Evolutionary conservation across 495 filamentous ascomycete species (phyloP), one percentile per base, ranked within the genome.

Genomic region (Geopyxis carbonaria): DNA sequence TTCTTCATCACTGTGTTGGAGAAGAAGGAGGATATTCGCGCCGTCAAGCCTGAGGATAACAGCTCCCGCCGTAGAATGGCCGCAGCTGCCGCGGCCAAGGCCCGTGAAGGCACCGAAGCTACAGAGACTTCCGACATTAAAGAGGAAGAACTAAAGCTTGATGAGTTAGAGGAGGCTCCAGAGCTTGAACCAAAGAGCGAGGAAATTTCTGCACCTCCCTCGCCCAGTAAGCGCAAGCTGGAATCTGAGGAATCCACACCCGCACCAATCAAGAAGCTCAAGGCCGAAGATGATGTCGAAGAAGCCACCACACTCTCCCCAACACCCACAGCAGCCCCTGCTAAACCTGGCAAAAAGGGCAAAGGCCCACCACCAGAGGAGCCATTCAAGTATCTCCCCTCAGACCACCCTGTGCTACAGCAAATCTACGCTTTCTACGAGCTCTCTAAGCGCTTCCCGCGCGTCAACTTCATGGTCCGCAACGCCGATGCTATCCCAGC

Each of bases 1-100:
- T 99, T 99, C 67, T 99, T 95, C 63, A 93, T 99, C 53, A 72
- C 84, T 0, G 82, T 94, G 2, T 64, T 99, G 18, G 80, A 93
- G 61, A 99, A 99, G 67, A 72, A 70, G 46, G 65, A 67, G 5
- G 91, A 95, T 50, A 93, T 95, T 57, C 76, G 70, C 46, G 76
- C 82, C 2, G 45, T 55, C 21, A 80, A 77, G 60, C 30, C 45
- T 3, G 75, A 80, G 34, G 81, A 91, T 59, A 61, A 70, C n/a
- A 63, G 67, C 76, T 34, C 61, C 73, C 9, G 62, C 70, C 5
- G 61, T 74, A 68, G 11, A 66, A 74, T 47, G 66, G 69, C 22
- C 19, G 19, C 16, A 46, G 40, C n/a, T 16, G 15, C 23, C 2
- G 13, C 19, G 9, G 24, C 36, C 14, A 35, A 42, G 24, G 46